These are phyloP conservation scores for Russula sp. DNA, from an alignment of 768 basidiomycete genomes.

Conservation along the genomic window DNA sequence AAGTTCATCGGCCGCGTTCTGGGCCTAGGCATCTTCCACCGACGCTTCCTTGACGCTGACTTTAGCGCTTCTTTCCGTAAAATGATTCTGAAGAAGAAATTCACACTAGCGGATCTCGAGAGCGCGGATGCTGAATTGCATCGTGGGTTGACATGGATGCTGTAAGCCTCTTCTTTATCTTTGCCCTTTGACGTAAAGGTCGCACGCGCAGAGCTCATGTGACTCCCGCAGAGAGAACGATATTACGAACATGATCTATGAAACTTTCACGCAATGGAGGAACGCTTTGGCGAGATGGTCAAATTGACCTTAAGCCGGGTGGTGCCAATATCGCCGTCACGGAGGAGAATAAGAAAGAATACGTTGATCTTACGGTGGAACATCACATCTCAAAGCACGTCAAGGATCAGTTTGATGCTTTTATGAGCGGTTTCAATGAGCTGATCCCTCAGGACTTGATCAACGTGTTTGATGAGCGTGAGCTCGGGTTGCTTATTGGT, in stretches of 20 bases:
- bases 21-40: constrained; percentile 96
- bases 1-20: constrained; percentile 98
- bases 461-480: constrained; percentile 98
- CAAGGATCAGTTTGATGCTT: constrained; percentile 97
- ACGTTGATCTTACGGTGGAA: constrained; percentile 90
- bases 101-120: constrained; percentile 88
- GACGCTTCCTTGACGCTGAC: constrained; percentile 96
- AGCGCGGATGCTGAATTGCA: constrained; percentile 96
- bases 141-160: constrained; percentile 96
- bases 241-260: constrained; percentile 96
- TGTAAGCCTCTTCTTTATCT: constrained; percentile 52
- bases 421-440: constrained; percentile 99
- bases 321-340: constrained; percentile 92
- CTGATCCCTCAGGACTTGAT: constrained; percentile 97
- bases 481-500: constrained; percentile 94
- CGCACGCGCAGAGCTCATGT: constrained; percentile 29
- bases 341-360: constrained; percentile 98
- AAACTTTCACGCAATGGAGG: constrained; percentile 96
- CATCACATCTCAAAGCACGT: constrained; percentile 97
- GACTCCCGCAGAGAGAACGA: constrained; percentile 78
- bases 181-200: constrained; percentile 11
- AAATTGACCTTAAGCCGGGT: constrained; percentile 88
- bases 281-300: constrained; percentile 97
- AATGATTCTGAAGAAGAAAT: constrained; percentile 99
- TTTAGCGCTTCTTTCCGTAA: too few species aligned